phyloP scores from a whole-genome alignment of 495 filamentous ascomycete species.

The Aspergillus baeticus region DNA sequence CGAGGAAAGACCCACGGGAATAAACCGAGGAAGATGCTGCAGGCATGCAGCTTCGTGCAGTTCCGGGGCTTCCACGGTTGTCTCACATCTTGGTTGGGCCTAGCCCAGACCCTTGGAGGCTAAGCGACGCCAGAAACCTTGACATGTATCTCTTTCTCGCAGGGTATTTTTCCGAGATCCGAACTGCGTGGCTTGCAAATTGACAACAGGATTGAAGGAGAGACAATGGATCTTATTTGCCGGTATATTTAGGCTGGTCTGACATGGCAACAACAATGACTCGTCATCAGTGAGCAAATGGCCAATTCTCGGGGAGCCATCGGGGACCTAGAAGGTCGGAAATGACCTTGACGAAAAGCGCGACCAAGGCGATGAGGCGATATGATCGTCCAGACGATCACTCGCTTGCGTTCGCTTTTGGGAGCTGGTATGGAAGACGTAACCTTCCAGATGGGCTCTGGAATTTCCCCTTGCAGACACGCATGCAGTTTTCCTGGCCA shows the following conservation, averaged over 20 bases:
- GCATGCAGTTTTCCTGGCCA: conserved; percentile 24
- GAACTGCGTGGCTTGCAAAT: background rate
- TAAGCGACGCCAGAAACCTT: no score
- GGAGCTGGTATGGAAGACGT: background rate
- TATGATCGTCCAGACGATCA: background rate
- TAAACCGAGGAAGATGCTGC: no score
- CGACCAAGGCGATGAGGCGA: background rate
- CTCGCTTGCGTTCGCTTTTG: background rate
- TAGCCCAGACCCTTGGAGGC: no score
- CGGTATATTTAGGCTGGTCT: background rate
- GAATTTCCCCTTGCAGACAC: conserved; percentile 18
- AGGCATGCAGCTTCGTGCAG: no score
- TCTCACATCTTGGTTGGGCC: no score
- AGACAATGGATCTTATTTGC: background rate
- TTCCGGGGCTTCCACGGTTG: no score
- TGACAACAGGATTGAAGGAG: background rate
- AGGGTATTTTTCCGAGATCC: conserved; percentile 1
- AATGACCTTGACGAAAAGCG: background rate
- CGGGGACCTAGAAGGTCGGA: background rate
- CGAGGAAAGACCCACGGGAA: no score
- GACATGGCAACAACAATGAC: background rate
- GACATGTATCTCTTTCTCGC: background rate
- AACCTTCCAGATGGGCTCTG: background rate
- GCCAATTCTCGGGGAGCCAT: background rate
- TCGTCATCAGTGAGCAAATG: conserved; percentile 1